Evolutionary conservation across 805 yeast species (phyloP).

Genomic region (Zygotorulaspora florentina): DNA sequence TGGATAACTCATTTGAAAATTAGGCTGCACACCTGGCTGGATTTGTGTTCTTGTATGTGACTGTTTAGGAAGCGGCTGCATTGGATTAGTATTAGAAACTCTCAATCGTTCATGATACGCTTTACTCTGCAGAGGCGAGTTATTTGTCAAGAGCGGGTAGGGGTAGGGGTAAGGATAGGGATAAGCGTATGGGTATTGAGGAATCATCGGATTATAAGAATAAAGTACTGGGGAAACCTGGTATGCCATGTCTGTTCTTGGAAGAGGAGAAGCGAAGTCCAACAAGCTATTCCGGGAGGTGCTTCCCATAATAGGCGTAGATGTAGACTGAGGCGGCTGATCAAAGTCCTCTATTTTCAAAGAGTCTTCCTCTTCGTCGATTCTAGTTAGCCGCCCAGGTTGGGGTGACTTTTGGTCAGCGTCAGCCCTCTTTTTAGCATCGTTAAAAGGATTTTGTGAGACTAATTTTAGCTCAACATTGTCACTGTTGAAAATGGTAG

Average conservation of each 20-base stretch:
- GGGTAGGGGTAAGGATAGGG: conserved; percentile 1
- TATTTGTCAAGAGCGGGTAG: conserved; percentile 2
- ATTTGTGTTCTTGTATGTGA: conserved; percentile 1
- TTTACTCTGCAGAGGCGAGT: conserved; percentile 8
- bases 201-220: conserved; percentile 1
- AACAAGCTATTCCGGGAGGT: background rate
- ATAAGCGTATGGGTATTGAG: background rate
- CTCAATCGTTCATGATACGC: background rate
- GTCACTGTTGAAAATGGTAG: conserved; percentile 13
- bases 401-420: background rate
- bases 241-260: background rate
- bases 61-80: background rate
- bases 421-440: conserved; percentile 1
- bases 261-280: background rate
- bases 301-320: conserved; percentile 22
- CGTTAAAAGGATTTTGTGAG: conserved; percentile 1
- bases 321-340: conserved; percentile 32
- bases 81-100: background rate
- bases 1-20: conserved; percentile 5
- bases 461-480: conserved; percentile 11
- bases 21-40: conserved; percentile 1
- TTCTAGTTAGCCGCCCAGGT: conserved; percentile 15
- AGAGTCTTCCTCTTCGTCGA: conserved; percentile 17
- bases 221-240: conserved; percentile 3
- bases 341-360: conserved; percentile 27